Conservation (phyloP, 805 yeast species). For the Yamadazyma paraphyllophila region DNA sequence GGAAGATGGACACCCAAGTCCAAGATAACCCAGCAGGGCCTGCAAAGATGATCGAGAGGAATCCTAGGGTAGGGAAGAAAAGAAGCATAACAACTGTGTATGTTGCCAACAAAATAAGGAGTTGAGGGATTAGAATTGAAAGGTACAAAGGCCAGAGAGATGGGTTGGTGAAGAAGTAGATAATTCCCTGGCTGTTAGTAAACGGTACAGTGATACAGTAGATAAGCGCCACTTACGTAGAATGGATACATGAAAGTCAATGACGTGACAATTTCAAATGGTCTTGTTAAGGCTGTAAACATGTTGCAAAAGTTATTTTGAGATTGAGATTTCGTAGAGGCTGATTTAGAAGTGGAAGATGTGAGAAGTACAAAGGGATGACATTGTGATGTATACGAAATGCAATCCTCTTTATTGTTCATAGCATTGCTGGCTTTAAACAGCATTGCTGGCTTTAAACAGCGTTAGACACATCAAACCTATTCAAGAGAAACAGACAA, state of each 20-base stretch:
- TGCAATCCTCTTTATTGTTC: too few species aligned
- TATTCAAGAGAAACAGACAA: too few species aligned
- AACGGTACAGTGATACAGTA: not conserved
- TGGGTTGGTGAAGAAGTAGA: slow-evolving; percentile 39
- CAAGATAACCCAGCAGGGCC: slow-evolving; percentile 53
- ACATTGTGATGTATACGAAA: too few species aligned
- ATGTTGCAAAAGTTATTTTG: not conserved
- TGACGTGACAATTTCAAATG: slow-evolving; percentile 4
- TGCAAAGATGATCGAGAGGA: slow-evolving; percentile 38
- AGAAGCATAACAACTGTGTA: slow-evolving; percentile 33
- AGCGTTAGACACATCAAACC: too few species aligned
- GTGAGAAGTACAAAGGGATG: too few species aligned
- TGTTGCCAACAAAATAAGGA: slow-evolving; percentile 35
- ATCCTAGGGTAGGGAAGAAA: slow-evolving; percentile 46
- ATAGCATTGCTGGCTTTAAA: too few species aligned
- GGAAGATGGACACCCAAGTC: slow-evolving; percentile 45
- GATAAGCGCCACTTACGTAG: slow-evolving; percentile 9
- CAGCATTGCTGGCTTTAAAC: too few species aligned
- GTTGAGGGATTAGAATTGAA: slow-evolving; percentile 46
- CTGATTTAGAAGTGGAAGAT: too few species aligned
- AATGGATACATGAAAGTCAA: slow-evolving; percentile 13
- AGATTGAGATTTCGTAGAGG: not conserved
- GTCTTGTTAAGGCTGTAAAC: not conserved
- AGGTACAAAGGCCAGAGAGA: slow-evolving; percentile 47
- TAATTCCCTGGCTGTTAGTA: slow-evolving; percentile 28